Evolutionary conservation across 805 yeast genomes (phyloP), one percentile per base, ranked within the genome.

Genomic region (Cyberlindnera subsufficiens): DNA sequence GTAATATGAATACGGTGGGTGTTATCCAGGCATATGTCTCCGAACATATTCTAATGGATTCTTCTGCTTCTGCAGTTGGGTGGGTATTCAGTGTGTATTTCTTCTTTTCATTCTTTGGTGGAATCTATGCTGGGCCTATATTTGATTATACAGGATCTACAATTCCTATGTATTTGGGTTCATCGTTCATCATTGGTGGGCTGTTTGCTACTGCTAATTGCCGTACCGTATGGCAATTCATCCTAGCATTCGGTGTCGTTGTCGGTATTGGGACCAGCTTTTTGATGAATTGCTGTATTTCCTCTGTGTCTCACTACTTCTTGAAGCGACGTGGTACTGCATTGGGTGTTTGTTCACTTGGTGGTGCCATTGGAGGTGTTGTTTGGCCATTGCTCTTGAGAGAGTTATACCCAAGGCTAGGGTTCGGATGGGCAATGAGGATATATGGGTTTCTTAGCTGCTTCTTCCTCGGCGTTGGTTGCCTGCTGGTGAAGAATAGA

Each of bases 21-120:
- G 82, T 80, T 1, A 68, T 83, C 33, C 86, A 83, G 59, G 76
- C 86, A 0, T 82, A 78, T 56, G 71, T 83, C 3, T 63, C 76
- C 3, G 59, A 62, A 16, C 74, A 81, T 54, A 80, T 78, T 47
- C 65, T 84, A 43, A 53, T 55, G 7, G 50, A 67, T 29, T 58
- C 68, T 18, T 58, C 72, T 13, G 66, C 78, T 13, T 67, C 80
- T 17, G 59, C 75, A 3, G 67, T 82, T 6, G 77, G 86, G 1
- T 85, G 91, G 93, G 74, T 84, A 43, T 85, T 84, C 54, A 73
- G 62, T 14, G 47, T 58, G 1, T 59, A 49, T 41, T 50, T 48
- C 38, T 60, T 54, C 40, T 49, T 58, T 18, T 42, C 59, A 1
- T 55, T 60, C 27, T 52, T 56, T 14, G 56, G 65, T 10, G 60